Base-by-base conservation (phyloP, 306 rosid genomes). In the Prunus salicina region DNA sequence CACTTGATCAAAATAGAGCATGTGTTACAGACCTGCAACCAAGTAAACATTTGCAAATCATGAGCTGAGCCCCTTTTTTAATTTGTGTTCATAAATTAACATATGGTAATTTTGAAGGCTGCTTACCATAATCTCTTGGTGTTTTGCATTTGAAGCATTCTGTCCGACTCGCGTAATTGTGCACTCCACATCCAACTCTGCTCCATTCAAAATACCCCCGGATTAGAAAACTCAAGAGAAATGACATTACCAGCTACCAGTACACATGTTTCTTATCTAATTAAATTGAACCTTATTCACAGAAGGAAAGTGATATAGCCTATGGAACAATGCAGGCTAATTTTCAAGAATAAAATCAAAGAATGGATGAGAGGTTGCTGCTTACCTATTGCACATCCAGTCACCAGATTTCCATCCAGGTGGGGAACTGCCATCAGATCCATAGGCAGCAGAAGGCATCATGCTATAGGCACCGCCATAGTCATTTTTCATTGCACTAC, bases 361-460 rank as follows among this genome's bases (percentile, higher is more conserved):
- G 43, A 38, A 38, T 7, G 43, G 43, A 38, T 38, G 9, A 38
- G 43, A 38, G 43, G 43, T 38, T 38, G 43, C 9, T 38, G 84
- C 79, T 61, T 63, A 87, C 99, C 97, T 91, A 43, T 82, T 76
- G 85, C 99, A 96, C 77, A 88, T 43, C 99, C 99, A 96, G 82
- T 96, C 99, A 20, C 99, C 99, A 45, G 84, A 16, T 90, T 96
- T 96, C 99, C 99, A 96, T 72, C 99, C 99, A 6, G 99, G 97
- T 3, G 96, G 97, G 46, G 81, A 78, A 77, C 82, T 85, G 78
- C 81, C 58, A 60, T 83, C 92, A 67, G 92, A 83, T 53, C 82
- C 92, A 83, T 85, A 86, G 50, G 80, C 91, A 12, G 92, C 88
- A 15, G 93, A 79, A 61, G 52, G 83, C 25, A 82, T 69, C 82